Conservation (phyloP, 139 green algal species). For the Trebouxia sp. region DNA sequence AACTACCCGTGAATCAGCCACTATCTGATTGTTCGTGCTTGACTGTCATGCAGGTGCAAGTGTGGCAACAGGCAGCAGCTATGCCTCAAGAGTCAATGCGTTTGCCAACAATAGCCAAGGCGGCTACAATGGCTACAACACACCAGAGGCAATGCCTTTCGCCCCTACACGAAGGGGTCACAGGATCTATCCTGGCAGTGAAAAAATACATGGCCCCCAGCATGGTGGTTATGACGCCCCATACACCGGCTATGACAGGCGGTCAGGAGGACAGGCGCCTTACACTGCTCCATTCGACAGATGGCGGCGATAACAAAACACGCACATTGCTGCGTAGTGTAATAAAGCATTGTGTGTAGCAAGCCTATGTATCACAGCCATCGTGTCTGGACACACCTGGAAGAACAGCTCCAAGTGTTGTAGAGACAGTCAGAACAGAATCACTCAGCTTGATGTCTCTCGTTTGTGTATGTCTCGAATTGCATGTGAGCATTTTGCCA, state of each 20-base stretch:
- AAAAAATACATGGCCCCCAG: slow-evolving; percentile 18
- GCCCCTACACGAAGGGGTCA: not conserved
- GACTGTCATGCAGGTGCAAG: slow-evolving; percentile 10
- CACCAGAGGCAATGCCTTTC: not conserved
- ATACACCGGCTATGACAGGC: not conserved
- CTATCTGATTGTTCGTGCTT: too few species aligned
- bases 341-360: too few species aligned
- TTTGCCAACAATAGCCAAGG: not conserved
- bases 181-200: not conserved
- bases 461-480: too few species aligned
- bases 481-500: too few species aligned
- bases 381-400: too few species aligned
- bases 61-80: not conserved
- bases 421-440: too few species aligned
- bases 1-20: too few species aligned
- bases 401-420: too few species aligned
- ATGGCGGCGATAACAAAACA: slow-evolving; percentile 9
- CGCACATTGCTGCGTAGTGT: too few species aligned
- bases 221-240: not conserved
- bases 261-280: not conserved
- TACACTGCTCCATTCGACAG: not conserved
- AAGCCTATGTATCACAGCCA: too few species aligned
- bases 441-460: too few species aligned
- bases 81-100: slow-evolving; percentile 4
- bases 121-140: not conserved